Base-by-base conservation (phyloP, 108 stramenopile genomes). In the Parietichytrium sp. region DNA sequence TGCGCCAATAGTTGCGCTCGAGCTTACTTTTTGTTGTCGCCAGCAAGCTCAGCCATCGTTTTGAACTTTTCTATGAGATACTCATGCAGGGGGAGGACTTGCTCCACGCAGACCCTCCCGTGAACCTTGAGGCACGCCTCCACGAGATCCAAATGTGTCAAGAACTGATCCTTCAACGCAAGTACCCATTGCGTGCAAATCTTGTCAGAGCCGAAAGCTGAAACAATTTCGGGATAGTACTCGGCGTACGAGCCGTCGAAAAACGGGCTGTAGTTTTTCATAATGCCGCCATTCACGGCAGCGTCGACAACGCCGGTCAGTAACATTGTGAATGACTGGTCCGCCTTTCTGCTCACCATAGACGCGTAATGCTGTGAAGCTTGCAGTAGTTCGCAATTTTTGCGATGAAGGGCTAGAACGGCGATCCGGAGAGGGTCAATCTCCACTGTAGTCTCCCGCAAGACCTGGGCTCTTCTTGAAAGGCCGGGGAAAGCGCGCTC, bases 361-460 rank as follows among this genome's bases (percentile, higher is more conserved):
- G 13, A 42, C 42, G 38, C 29, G 42, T 72, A 1, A 42, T 72
- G 23, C 6, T 33, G 23, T 6, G 45, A 23, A 0, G 36, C 38
- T 42, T 72, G 38, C 1, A 72, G 20, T 6, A 72, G 33, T 38
- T 72, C 61, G 3, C 61, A 72, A 25, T 72, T 72, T 25, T 72
- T 72, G 61, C 45, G 15, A n/a, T 72, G 61, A 0, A 72, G 36
- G 10, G 61, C 45, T 27, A 45, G 61, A 0, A 72, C 25, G 6
- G 61, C 61, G 20, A 72, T 36, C 20, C 61, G 61, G 3, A 72
- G 33, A 8, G 61, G 61, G 61, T 72, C 61, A 47, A 72, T 20
- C 20, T 72, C 38, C 20, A 6, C 36, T 6, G 23, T 27, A 10
- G 23, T 42, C 45, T 72, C 29, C 7, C 61, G 61, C 20, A 42